Evolutionary conservation across 345 rosid species (phyloP).

Genomic region (Aurinia saxatilis): DNA sequence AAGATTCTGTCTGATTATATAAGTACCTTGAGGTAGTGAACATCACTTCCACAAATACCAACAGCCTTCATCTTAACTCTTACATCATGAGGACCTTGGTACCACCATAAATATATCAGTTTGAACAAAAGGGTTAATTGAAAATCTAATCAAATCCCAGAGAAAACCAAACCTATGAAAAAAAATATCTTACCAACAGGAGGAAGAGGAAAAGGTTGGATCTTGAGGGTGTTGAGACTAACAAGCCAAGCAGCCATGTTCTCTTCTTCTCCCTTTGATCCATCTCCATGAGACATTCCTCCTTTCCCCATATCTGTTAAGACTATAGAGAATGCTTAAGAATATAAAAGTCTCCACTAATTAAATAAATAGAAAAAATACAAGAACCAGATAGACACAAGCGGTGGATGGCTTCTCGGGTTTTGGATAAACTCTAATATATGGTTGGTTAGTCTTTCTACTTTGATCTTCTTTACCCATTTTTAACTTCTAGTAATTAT

Average conservation of each 20-base stretch:
- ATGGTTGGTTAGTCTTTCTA: neutral
- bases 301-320: slow-evolving; percentile 49
- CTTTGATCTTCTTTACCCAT: too few relatives aligned
- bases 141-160: neutral
- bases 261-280: slow-evolving; percentile 41
- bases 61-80: slow-evolving; percentile 83
- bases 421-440: slow-evolving; percentile 16
- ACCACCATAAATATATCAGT: neutral
- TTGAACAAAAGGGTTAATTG: neutral
- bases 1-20: neutral
- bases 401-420: slow-evolving; percentile 3
- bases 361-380: slow-evolving; percentile 11
- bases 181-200: slow-evolving; percentile 41
- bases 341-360: slow-evolving; percentile 1
- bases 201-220: slow-evolving; percentile 74
- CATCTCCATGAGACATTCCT: slow-evolving; percentile 55
- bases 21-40: slow-evolving; percentile 78
- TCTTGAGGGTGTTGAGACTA: slow-evolving; percentile 70
- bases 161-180: neutral
- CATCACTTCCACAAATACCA: slow-evolving; percentile 93
- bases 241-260: slow-evolving; percentile 92
- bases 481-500: too few relatives aligned
- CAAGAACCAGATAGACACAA: slow-evolving; percentile 12
- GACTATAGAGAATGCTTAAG: slow-evolving; percentile 5
- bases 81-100: slow-evolving; percentile 70